Evolutionary conservation across 2,329 filamentous ascomycete species (phyloP), one percentile per base, ranked within the genome.

Genomic region (Cordyceps javanica): DNA sequence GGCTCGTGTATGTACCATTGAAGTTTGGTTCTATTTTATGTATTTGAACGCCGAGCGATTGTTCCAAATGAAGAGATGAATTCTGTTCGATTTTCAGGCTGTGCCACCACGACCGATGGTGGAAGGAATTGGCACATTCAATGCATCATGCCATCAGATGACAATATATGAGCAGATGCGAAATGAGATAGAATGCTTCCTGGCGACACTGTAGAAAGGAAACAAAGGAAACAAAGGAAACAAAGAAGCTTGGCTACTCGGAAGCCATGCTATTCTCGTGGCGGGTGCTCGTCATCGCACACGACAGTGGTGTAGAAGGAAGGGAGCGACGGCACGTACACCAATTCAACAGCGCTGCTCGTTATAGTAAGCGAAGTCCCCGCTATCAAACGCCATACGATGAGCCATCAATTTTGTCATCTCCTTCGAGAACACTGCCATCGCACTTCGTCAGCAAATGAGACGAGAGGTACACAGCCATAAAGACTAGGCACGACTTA

Each of bases 391-490:
- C 66, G 49, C 72, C 74, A 55, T 78, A 78, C 13, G 70, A 71
- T 0, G 77, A 80, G n/a, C 70, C 64, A 46, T 83, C 80, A 42
- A 79, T 71, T 63, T 78, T 81, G 60, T 82, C 80, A 50, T 83
- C 79, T 13, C 77, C 74, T 60, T 83, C 80, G 11, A 83, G 72
- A 14, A 83, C 75, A 3, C 80, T 83, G 54, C 14, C 53, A 30
- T 45, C 9, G 36, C n/a, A 51, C 14, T 39, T 44, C 14, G 52
- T 58, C 46, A 60, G 54, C 23, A 34, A 11, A 16, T 28, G 45
- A 19, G 2, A 39, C 2, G 13, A 13, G 21, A 9, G 38, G 21
- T 25, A 8, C 19, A 39, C 16, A n/a, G 23, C 16, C 14, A 19
- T 19, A 5, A 6, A 45, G 39, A 5, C 19, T 30, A 9, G 14